Evolutionary conservation across 1,284 basidiomycete species (phyloP).

Genomic region (Binderoboletus segoi): DNA sequence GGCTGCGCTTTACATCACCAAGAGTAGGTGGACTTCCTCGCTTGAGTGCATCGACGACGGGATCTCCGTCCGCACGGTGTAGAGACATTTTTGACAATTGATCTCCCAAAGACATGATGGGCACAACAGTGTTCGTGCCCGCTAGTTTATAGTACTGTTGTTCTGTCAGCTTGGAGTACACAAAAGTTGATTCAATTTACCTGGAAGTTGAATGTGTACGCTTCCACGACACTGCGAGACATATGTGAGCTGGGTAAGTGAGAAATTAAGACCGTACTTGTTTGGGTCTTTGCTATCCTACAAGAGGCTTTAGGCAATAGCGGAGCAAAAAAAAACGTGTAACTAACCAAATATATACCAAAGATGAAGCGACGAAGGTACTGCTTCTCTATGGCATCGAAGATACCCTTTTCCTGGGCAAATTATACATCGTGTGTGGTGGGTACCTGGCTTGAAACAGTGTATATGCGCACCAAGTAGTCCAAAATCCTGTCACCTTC

Average conservation of each 20-base stretch:
- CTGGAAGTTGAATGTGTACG: slow-evolving; percentile 81
- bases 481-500: slow-evolving; percentile 80
- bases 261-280: slow-evolving; percentile 45
- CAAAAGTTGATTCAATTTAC: slow-evolving; percentile 38
- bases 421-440: slow-evolving; percentile 9
- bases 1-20: slow-evolving; percentile 71
- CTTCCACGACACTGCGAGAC: slow-evolving; percentile 70
- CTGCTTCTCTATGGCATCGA: slow-evolving; percentile 75
- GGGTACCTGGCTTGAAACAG: background rate
- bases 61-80: slow-evolving; percentile 45
- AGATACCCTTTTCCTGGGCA: slow-evolving; percentile 74
- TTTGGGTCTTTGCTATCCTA: slow-evolving; percentile 79
- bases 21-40: slow-evolving; percentile 65
- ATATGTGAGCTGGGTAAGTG: slow-evolving; percentile 22
- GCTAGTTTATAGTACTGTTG: slow-evolving; percentile 61
- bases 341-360: slow-evolving; percentile 74
- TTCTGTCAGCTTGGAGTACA: slow-evolving; percentile 4
- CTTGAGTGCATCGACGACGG: slow-evolving; percentile 55
- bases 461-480: slow-evolving; percentile 61
- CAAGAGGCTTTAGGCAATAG: slow-evolving; percentile 4
- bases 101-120: slow-evolving; percentile 69
- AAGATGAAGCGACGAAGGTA: slow-evolving; percentile 81
- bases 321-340: background rate
- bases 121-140: slow-evolving; percentile 56
- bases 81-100: slow-evolving; percentile 54